phyloP scores from a whole-genome alignment of 228 moss, liverwort and hornwort genomes.

The Sphagnum fallax region DNA sequence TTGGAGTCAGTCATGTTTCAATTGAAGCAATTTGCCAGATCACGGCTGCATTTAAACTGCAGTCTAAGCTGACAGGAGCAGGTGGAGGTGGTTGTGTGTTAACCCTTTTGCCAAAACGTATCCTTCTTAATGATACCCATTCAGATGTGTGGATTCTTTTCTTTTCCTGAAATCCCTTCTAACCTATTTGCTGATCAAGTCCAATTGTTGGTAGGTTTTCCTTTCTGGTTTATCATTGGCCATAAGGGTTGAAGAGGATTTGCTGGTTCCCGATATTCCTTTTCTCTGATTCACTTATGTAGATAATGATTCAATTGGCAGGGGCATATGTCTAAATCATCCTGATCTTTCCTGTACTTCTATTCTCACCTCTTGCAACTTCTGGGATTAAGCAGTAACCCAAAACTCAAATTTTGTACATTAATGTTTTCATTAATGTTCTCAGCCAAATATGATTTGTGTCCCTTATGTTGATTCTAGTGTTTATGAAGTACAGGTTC shows the following conservation, averaged over 20 bases:
- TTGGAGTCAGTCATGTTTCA: constrained; percentile 88
- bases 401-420: too few species aligned
- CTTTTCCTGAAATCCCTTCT: background rate
- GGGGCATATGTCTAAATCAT: too few species aligned
- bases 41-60: constrained; percentile 49
- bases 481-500: too few species aligned
- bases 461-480: too few species aligned
- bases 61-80: constrained; percentile 95
- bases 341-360: too few species aligned
- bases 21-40: constrained; percentile 77
- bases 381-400: background rate
- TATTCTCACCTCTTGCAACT: background rate
- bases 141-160: background rate
- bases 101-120: constrained; percentile 82
- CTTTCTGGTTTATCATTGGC: background rate
- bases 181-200: background rate
- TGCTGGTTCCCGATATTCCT: background rate
- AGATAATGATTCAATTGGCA: too few species aligned
- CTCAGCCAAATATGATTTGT: too few species aligned
- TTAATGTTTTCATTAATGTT: too few species aligned
- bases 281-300: too few species aligned
- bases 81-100: constrained; percentile 99
- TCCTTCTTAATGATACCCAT: constrained; percentile 8
- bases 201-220: background rate
- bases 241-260: background rate